These are phyloP conservation scores for Antitrichia curtipendula DNA, from an alignment of 225 moss, liverwort and hornwort genomes.

Conservation along the genomic window DNA sequence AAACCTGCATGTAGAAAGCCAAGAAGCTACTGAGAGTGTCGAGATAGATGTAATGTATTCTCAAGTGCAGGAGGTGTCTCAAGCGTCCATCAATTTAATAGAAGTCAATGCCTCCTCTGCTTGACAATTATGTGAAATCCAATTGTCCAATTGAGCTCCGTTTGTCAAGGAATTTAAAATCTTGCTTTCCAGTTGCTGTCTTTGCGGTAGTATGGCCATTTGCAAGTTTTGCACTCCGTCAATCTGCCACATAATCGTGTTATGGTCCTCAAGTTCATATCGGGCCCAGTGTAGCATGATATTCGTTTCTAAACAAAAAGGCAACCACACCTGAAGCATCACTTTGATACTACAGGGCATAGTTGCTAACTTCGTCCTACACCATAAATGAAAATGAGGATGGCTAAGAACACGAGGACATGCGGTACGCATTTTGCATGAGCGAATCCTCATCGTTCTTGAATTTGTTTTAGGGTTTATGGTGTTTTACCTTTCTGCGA, in stretches of 20 bases:
- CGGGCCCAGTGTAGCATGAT: neutral
- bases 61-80: slow-evolving; percentile 3
- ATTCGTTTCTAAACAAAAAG: neutral
- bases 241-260: neutral
- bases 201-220: neutral
- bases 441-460: neutral
- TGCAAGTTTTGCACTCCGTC: neutral
- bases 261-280: neutral
- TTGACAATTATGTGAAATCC: neutral
- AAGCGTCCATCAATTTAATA: neutral
- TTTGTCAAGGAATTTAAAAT: neutral
- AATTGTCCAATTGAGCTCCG: neutral
- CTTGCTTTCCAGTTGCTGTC: neutral
- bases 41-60: slow-evolving; percentile 8
- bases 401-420: neutral
- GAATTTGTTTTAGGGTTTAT: neutral
- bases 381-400: neutral
- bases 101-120: neutral
- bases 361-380: neutral
- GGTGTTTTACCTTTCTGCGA: neutral
- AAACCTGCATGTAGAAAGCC: neutral
- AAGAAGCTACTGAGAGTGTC: neutral
- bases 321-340: neutral
- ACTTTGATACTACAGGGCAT: neutral
- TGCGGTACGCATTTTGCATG: neutral